Base-by-base conservation (phyloP, 257 asterid species). In the Solanum paucissectum region DNA sequence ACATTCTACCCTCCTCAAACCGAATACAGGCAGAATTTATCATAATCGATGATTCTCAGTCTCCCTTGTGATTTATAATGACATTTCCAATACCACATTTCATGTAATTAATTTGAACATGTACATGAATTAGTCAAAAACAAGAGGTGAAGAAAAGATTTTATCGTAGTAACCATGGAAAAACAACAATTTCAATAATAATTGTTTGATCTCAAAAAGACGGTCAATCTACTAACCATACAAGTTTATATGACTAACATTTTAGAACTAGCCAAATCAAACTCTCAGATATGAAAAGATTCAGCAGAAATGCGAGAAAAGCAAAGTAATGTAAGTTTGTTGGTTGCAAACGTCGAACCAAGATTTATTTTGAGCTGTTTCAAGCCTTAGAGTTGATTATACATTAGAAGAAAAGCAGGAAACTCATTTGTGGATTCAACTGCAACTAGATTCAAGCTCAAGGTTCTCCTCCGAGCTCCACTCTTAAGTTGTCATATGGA, bases 391-490 rank as follows among this genome's bases (percentile, higher is more conserved):
- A 32, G 85, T 46, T 82, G 68, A 29, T 46, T 29, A 23, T 9
- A 49, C 34, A 36, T 12, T 49, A 73, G 74, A 34, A 16, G 11
- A 87, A 82, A 66, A n/a, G 21, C 16, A 62, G 32, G 32, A 58
- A 74, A 55, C 37, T 25, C 79, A n/a, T 7, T 58, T 75, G 49
- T 46, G 68, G 87, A 79, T 12, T 29, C 87, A 86, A 44, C 23
- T 25, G 74, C 82, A 84, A 27, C 79, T 71, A 64, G 38, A 60
- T 29, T 37, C 44, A 5, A 29, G 60, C 34, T 86, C 93, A 92
- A 25, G 98, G 93, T 87, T 95, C 98, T 88, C 93, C 99, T 83
- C 99, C 98, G 68, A 96, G 99, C 96, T 95, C 99, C 66, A 89
- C 94, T 90, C 94, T 92, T 74, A 96, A 87, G 92, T 96, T 94